These are phyloP conservation scores for Rhodocollybia butyracea DNA, from an alignment of 768 basidiomycete species.

Conservation along the genomic window DNA sequence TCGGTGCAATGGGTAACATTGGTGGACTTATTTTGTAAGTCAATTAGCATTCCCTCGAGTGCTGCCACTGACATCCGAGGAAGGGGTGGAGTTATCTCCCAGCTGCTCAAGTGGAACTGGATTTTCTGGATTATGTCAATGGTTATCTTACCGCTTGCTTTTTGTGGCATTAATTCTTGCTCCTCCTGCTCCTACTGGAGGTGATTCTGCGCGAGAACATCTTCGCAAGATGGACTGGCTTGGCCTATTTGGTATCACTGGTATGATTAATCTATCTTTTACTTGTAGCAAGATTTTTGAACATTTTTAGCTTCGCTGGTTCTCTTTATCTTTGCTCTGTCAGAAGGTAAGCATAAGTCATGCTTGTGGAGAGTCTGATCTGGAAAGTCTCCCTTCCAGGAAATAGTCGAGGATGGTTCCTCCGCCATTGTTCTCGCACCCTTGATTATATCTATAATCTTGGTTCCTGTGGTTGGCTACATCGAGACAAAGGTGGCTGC, in stretches of 20 bases:
- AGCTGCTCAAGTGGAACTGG: no score
- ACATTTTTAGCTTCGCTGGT: conserved; percentile 18
- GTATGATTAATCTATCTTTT: no score
- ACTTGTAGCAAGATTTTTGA: no score
- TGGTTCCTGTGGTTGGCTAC: conserved; percentile 39
- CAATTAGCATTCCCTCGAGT: no score
- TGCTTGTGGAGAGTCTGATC: not conserved
- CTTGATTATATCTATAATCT: conserved; percentile 37
- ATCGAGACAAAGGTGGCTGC: conserved; percentile 31
- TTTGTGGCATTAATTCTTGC: conserved; percentile 8
- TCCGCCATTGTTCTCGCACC: conserved; percentile 38
- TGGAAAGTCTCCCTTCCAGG: no score
- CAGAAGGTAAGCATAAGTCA: not conserved
- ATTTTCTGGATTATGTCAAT: conserved; percentile 44
- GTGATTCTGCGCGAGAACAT: no score
- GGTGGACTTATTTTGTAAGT: conserved; percentile 36
- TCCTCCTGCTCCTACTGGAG: no score
- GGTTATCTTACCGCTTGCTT: conserved; percentile 19
- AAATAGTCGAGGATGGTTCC: conserved; percentile 37
- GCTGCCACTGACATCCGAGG: no score
- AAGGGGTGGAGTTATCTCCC: no score
- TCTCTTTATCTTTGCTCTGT: conserved; percentile 35
- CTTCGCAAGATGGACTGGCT: conserved; percentile 17
- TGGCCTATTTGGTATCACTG: no score
- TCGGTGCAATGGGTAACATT: conserved; percentile 42